phyloP scores from a whole-genome alignment of 768 basidiomycete genomes.

The Austroboletus eburneus region DNA sequence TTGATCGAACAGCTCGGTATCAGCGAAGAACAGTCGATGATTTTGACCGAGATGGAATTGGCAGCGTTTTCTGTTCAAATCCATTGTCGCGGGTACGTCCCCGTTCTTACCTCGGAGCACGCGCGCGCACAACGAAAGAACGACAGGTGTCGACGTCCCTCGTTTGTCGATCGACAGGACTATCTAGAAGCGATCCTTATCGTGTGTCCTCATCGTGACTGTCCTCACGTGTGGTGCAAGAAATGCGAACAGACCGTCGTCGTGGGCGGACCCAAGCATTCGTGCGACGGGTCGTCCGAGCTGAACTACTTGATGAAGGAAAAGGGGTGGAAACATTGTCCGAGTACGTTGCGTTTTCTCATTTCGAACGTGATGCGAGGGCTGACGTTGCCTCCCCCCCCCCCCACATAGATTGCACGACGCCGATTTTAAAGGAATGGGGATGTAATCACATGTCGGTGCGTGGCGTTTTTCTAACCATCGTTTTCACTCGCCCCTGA shows the following conservation, averaged over 20 bases:
- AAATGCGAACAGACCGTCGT: constrained; percentile 43
- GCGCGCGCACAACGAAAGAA: no score
- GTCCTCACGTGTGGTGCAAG: constrained; percentile 58
- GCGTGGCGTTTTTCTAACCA: background rate
- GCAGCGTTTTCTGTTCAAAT: constrained; percentile 39
- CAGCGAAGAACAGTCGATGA: constrained; percentile 36
- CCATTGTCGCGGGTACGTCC: constrained; percentile 47
- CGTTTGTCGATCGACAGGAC: constrained; percentile 50
- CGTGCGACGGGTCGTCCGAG: constrained; percentile 57
- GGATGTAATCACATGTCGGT: constrained; percentile 63
- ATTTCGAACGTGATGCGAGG: background rate
- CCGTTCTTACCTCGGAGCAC: background rate
- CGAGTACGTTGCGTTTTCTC: constrained; percentile 36
- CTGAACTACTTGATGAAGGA: constrained; percentile 47
- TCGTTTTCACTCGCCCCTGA: no score
- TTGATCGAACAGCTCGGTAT: constrained; percentile 46
- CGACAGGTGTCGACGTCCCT: constrained; percentile 47
- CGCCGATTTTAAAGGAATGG: constrained; percentile 46
- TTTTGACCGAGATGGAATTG: constrained; percentile 47
- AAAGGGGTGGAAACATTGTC: constrained; percentile 64
- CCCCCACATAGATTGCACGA: constrained; percentile 40
- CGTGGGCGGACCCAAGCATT: constrained; percentile 40
- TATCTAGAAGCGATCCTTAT: constrained; percentile 38
- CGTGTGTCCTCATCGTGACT: constrained; percentile 46
- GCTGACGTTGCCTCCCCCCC: no score